Evolutionary conservation across 768 basidiomycete species (phyloP).

Genomic region (Xerocomellus chrysenteron): DNA sequence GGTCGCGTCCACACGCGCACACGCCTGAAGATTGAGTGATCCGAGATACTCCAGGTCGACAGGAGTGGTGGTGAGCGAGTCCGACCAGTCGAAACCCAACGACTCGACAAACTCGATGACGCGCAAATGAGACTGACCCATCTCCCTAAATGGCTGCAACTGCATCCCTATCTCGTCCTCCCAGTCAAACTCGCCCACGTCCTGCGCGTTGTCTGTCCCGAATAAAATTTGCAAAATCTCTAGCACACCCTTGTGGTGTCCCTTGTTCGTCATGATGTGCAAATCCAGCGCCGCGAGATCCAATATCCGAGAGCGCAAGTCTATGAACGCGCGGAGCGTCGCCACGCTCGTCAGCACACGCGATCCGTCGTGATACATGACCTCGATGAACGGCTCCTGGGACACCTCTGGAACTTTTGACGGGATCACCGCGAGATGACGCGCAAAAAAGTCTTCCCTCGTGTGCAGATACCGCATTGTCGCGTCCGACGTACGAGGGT

Average conservation of each 20-base stretch:
- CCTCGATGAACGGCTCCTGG: slow-evolving; percentile 51
- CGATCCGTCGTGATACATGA: slow-evolving; percentile 70
- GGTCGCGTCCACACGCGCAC: slow-evolving; percentile 60
- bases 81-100: slow-evolving; percentile 85
- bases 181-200: slow-evolving; percentile 36
- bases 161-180: slow-evolving; percentile 37
- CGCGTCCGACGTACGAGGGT: slow-evolving; percentile 77
- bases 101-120: slow-evolving; percentile 89
- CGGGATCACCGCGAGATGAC: slow-evolving; percentile 79
- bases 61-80: slow-evolving; percentile 59
- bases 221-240: slow-evolving; percentile 83
- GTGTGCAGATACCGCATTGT: slow-evolving; percentile 85
- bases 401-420: slow-evolving; percentile 53
- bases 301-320: slow-evolving; percentile 79
- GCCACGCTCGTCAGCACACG: slow-evolving; percentile 66
- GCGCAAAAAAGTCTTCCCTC: slow-evolving; percentile 83
- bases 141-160: slow-evolving; percentile 61
- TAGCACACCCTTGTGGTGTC: slow-evolving; percentile 67
- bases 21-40: slow-evolving; percentile 66
- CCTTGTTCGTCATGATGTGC: slow-evolving; percentile 78
- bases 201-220: slow-evolving; percentile 56
- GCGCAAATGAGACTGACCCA: slow-evolving; percentile 79
- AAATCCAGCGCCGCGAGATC: slow-evolving; percentile 86
- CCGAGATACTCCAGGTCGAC: slow-evolving; percentile 63
- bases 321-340: slow-evolving; percentile 72